Base-by-base conservation (phyloP, 1,284 basidiomycete genomes). In the Cutaneotrichosporon mucoides region DNA sequence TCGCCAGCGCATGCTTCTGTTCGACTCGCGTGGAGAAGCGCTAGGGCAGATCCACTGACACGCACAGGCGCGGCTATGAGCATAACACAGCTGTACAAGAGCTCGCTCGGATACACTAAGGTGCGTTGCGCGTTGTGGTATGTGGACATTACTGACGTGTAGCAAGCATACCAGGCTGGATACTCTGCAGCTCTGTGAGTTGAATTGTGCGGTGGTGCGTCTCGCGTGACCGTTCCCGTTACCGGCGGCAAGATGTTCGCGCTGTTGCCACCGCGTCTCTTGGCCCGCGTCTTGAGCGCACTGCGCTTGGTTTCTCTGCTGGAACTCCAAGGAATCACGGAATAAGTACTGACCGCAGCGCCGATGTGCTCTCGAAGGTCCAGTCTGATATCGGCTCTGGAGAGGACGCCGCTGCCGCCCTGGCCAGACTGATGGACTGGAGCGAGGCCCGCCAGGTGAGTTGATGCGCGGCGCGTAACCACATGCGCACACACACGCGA, bases 401-500 rank as follows among this genome's bases (percentile, higher is more conserved):
- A 37, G 70, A 75, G 56, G 70, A 76, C 61, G 71, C 75, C 9
- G 68, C 67, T 15, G 72, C 71, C 48, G 72, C 76, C 2, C 67
- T 79, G 43, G 73, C 71, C 2, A 60, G 78, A 9, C 63, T 79
- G 46, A 78, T 79, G 76, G 78, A 79, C 55, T 79, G 78, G 78
- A 72, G 73, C 10, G 78, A 79, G 60, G 77, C 77, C 2, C 61
- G 78, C 51, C 73, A 79, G 68, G 76, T 78, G 40, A 41, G 72
- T 63, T 47, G 12, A 7, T 24, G 24, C 24, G 10, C 12, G 11
- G 0, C 49, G n/a, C 24, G 1, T 36, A 6, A 24, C 4, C 40
- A 10, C 13, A 35, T 59, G 16, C 40, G 40, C 13, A 43, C 24
- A 24, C 24, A 24, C 24, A 24, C 24, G 24, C 24, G 24, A 24